Evolutionary conservation across 1,284 basidiomycete species (phyloP).

Genomic region (Hymenochaete sp.): DNA sequence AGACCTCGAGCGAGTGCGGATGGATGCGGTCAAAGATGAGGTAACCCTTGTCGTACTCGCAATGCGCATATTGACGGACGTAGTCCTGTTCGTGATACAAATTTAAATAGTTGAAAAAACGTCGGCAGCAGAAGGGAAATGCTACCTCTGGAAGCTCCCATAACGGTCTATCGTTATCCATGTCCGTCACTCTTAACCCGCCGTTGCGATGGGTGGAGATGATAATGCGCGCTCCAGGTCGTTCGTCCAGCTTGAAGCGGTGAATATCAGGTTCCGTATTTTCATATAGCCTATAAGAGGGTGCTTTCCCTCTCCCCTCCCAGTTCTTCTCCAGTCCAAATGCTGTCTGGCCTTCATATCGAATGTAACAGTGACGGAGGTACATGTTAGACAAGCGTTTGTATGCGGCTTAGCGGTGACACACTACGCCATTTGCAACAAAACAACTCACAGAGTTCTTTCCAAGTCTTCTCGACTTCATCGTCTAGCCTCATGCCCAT

Average conservation of each 20-base stretch:
- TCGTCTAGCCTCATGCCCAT: conserved; percentile 27
- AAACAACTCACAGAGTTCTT: conserved; percentile 46
- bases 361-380: background rate
- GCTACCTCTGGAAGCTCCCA: conserved; percentile 46
- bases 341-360: conserved; percentile 35
- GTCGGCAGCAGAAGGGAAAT: background rate
- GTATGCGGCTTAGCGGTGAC: conserved; percentile 14
- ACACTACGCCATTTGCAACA: conserved; percentile 8
- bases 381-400: background rate
- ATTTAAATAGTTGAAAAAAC: background rate
- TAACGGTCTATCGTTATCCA: conserved; percentile 38
- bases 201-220: conserved; percentile 48
- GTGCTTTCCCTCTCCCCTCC: conserved; percentile 37
- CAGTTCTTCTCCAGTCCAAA: conserved; percentile 44
- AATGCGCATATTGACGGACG: conserved; percentile 53
- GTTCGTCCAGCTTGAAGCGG: conserved; percentile 66
- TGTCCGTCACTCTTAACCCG: conserved; percentile 46
- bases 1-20: conserved; percentile 52
- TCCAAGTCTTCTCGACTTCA: conserved; percentile 40
- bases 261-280: conserved; percentile 39
- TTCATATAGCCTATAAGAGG: conserved; percentile 7
- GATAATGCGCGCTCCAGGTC: conserved; percentile 35
- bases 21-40: conserved; percentile 56
- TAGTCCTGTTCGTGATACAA: conserved; percentile 34
- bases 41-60: conserved; percentile 66